A percentile compares a stretch with the other conserved stretches of the same genome.
Conservation (phyloP, 1,284 basidiomycete species). For the Tilletia indica region DNA sequence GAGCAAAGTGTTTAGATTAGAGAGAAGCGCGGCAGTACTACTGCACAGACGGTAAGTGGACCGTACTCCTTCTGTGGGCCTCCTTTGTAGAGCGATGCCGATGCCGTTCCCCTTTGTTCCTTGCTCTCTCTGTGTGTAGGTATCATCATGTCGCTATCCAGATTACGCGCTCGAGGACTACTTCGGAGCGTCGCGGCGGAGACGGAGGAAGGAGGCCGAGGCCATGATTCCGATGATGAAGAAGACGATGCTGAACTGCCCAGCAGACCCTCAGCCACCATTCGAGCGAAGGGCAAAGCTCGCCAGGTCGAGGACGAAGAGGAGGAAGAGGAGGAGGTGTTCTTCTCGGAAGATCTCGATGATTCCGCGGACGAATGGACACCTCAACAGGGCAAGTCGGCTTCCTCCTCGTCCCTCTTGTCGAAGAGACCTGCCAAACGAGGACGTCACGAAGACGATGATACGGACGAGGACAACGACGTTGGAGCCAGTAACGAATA, state of each 20-base stretch:
- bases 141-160: background rate
- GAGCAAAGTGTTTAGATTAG: too few species aligned
- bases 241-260: background rate
- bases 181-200: too few species aligned
- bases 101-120: too few species aligned
- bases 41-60: too few species aligned
- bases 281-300: background rate
- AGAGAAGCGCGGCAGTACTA: too few species aligned
- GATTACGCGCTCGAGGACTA: background rate
- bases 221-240: background rate
- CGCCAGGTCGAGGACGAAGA: too few species aligned
- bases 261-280: background rate
- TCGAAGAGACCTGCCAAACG: background rate
- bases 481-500: too few species aligned
- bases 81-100: too few species aligned
- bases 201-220: background rate
- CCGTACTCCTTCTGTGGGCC: too few species aligned
- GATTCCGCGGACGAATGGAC: conserved; percentile 1
- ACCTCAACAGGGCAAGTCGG: background rate
- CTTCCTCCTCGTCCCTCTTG: background rate
- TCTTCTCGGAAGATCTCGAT: background rate
- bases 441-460: background rate
- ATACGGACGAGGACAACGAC: too few species aligned
- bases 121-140: too few species aligned
- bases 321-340: background rate